Evolutionary conservation across 352 stramenopile species (phyloP).

Genomic region (Hyphochytrium catenoides): DNA sequence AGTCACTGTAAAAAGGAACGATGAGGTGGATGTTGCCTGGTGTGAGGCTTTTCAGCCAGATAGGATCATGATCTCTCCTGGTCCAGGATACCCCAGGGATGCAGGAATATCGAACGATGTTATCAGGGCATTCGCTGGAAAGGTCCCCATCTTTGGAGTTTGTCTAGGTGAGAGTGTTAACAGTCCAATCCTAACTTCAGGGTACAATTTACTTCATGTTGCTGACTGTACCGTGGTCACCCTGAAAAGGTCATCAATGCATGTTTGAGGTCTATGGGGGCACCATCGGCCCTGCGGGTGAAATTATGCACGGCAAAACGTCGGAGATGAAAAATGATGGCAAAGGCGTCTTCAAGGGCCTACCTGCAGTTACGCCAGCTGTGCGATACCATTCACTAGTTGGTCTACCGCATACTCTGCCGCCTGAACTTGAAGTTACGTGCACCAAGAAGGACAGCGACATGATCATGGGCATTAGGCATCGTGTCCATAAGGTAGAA

Average conservation of each 20-base stretch:
- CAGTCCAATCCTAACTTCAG: too few species aligned
- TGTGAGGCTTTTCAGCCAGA: constrained; percentile 19
- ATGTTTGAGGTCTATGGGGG: constrained; percentile 67
- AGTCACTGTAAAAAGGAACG: constrained; percentile 50
- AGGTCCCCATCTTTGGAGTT: constrained; percentile 52
- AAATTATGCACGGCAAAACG: constrained; percentile 65
- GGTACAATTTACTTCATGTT: background rate
- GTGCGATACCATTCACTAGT: constrained; percentile 67
- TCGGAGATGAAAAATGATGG: constrained; percentile 53
- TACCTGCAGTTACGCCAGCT: constrained; percentile 40
- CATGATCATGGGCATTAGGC: constrained; percentile 67
- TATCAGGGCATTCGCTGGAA: constrained; percentile 45
- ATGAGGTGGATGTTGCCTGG: constrained; percentile 33
- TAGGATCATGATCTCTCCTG: constrained; percentile 63
- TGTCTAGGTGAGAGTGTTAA: constrained; percentile 20
- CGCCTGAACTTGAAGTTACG: constrained; percentile 41
- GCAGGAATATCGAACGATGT: constrained; percentile 51
- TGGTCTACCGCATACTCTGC: constrained; percentile 44
- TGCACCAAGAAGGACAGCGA: constrained; percentile 43
- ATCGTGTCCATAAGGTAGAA: constrained; percentile 59
- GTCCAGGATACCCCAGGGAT: constrained; percentile 45
- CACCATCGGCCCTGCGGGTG: constrained; percentile 46
- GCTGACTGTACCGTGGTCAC: background rate
- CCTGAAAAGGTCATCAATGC: constrained; percentile 26
- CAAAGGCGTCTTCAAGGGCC: constrained; percentile 53